Evolutionary conservation across 257 asterid genomes (phyloP).

Genomic region (Solanum pennellii): DNA sequence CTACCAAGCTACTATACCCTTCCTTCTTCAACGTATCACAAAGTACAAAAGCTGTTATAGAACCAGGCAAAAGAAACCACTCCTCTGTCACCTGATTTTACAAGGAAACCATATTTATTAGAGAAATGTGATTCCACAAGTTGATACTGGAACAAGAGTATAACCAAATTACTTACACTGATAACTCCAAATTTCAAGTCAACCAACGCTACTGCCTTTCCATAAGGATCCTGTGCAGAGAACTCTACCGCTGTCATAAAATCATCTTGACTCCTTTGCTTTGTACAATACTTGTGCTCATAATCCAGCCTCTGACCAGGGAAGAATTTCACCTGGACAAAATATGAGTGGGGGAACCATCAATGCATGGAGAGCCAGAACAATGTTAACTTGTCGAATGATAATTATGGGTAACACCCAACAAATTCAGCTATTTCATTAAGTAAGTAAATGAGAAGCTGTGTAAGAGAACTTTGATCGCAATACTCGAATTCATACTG

Average conservation of each 20-base stretch:
- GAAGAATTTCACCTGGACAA: constrained; percentile 59
- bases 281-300: constrained; percentile 49
- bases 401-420: neutral
- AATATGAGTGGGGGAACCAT: neutral
- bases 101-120: neutral
- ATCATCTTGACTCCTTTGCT: constrained; percentile 32
- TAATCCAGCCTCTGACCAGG: constrained; percentile 77
- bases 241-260: constrained; percentile 70
- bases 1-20: constrained; percentile 28
- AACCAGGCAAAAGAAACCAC: constrained; percentile 59
- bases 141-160: neutral
- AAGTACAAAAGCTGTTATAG: constrained; percentile 47
- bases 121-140: neutral
- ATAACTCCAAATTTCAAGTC: constrained; percentile 55
- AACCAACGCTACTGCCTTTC: constrained; percentile 61
- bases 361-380: neutral
- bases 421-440: neutral
- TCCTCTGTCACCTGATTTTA: constrained; percentile 60
- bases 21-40: constrained; percentile 44
- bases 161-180: constrained; percentile 30
- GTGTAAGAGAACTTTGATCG: neutral
- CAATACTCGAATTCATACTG: neutral
- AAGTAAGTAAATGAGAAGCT: neutral
- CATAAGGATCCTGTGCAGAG: constrained; percentile 67
- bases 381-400: neutral